Conservation (phyloP, 2,329 filamentous ascomycete genomes). For the Xylariales sp. region DNA sequence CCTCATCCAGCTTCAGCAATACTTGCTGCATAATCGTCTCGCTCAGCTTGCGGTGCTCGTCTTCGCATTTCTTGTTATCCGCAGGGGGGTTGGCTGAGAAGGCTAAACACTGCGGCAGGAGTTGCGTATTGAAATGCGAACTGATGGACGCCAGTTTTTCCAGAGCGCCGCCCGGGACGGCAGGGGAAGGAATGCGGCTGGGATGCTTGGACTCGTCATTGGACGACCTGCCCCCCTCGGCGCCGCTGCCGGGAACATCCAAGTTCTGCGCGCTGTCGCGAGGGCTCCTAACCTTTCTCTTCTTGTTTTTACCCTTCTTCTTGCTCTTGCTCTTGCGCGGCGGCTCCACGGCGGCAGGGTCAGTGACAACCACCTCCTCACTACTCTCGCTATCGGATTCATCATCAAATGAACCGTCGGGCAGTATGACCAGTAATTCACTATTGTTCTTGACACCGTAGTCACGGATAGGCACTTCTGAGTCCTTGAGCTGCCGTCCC, state of each 20-base stretch:
- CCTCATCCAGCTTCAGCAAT: slow-evolving; percentile 69
- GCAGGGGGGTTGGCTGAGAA: slow-evolving; percentile 60
- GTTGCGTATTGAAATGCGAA: slow-evolving; percentile 57
- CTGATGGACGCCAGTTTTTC: slow-evolving; percentile 66
- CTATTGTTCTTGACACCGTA: slow-evolving; percentile 60
- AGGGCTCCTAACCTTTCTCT: slow-evolving; percentile 35
- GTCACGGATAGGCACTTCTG: slow-evolving; percentile 48
- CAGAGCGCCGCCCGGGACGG: slow-evolving; percentile 36
- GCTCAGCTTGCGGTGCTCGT: slow-evolving; percentile 70
- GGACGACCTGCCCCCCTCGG: slow-evolving; percentile 25
- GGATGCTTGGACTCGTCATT: slow-evolving; percentile 30
- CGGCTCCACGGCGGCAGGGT: slow-evolving; percentile 33
- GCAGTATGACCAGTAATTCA: slow-evolving; percentile 56
- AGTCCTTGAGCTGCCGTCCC: slow-evolving; percentile 65
- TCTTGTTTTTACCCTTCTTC: slow-evolving; percentile 26
- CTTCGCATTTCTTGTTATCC: slow-evolving; percentile 63
- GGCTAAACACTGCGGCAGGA: slow-evolving; percentile 60
- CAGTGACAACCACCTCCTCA: slow-evolving; percentile 37
- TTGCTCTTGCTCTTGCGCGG: slow-evolving; percentile 38
- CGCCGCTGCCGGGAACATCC: slow-evolving; percentile 30
- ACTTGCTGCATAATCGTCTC: slow-evolving; percentile 76
- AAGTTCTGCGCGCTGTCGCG: slow-evolving; percentile 38
- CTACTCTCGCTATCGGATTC: slow-evolving; percentile 36
- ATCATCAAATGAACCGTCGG: slow-evolving; percentile 39
- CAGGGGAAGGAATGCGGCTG: slow-evolving; percentile 31